These are phyloP conservation scores for Spathaspora sp. DNA, from an alignment of 805 yeast species.

Conservation along the genomic window DNA sequence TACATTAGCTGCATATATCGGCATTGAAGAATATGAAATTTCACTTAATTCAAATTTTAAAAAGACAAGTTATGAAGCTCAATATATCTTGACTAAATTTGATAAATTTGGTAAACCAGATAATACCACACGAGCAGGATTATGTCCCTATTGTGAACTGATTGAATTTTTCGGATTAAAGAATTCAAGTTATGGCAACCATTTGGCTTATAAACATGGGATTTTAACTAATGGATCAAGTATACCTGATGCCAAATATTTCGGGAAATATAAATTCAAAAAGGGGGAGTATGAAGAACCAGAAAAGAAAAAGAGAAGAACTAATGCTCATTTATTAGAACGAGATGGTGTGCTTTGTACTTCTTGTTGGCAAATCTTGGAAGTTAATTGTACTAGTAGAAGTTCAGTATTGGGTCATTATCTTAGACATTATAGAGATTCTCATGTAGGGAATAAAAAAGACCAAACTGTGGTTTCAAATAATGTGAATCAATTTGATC, in stretches of 20 bases:
- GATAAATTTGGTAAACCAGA: slow-evolving; percentile 3
- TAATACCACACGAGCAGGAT: slow-evolving; percentile 14
- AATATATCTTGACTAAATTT: slow-evolving; percentile 6
- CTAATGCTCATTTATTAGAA: slow-evolving; percentile 9
- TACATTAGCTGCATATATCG: no score
- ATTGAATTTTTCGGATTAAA: slow-evolving; percentile 29
- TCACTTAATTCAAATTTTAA: slow-evolving; percentile 6
- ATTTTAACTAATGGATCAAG: slow-evolving; percentile 26
- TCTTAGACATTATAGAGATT: slow-evolving; percentile 9
- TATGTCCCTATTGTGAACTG: slow-evolving; percentile 29
- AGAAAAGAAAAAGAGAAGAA: slow-evolving; percentile 8
- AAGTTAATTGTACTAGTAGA: slow-evolving; percentile 8
- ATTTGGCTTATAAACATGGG: slow-evolving; percentile 32
- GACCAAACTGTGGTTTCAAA: background rate
- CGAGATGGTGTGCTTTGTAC: slow-evolving; percentile 8
- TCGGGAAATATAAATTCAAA: slow-evolving; percentile 20
- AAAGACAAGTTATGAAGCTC: slow-evolving; percentile 7
- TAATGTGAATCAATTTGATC: background rate
- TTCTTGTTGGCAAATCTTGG: slow-evolving; percentile 9
- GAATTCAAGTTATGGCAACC: slow-evolving; percentile 30
- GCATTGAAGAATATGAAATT: slow-evolving; percentile 4
- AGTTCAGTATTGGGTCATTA: slow-evolving; percentile 10
- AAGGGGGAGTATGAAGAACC: slow-evolving; percentile 16
- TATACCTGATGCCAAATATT: slow-evolving; percentile 28
- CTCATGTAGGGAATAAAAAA: slow-evolving; percentile 9